These are phyloP conservation scores for Trichoderma simmonsii DNA, from an alignment of 2,329 filamentous ascomycete species.

Conservation along the genomic window DNA sequence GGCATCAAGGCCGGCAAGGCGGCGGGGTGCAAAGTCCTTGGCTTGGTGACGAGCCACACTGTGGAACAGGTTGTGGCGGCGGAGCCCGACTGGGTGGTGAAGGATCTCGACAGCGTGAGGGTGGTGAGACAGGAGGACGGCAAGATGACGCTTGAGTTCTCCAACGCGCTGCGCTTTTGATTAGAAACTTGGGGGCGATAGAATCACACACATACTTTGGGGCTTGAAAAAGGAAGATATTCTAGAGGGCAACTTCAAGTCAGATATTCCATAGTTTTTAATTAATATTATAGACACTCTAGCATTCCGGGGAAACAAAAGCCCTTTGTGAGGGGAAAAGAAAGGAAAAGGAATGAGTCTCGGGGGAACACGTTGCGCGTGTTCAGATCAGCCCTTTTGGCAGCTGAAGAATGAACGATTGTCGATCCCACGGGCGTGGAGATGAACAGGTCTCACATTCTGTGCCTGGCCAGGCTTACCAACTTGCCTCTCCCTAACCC, in stretches of 20 bases:
- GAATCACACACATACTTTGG: not conserved
- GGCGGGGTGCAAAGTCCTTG: conserved; percentile 80
- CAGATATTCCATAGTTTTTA: not conserved
- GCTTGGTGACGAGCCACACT: conserved; percentile 79
- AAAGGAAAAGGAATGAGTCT: not conserved
- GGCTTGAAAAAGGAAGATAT: not conserved
- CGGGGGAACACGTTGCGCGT: not conserved
- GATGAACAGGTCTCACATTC: not conserved
- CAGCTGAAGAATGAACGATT: not conserved
- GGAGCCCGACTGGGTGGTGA: conserved; percentile 83
- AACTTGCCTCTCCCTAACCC: not conserved
- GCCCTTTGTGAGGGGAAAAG: not conserved
- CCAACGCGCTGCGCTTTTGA: conserved; percentile 49
- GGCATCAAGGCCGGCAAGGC: conserved; percentile 80
- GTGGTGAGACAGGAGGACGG: conserved; percentile 57
- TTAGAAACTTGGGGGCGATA: conserved; percentile 2
- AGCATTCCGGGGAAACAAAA: not conserved
- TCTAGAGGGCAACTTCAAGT: not conserved
- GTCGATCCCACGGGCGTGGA: not conserved
- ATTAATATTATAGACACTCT: not conserved
- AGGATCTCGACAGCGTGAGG: conserved; percentile 71
- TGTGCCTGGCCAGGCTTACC: not conserved
- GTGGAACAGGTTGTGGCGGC: conserved; percentile 68
- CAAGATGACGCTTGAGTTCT: conserved; percentile 65
- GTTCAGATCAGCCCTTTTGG: not conserved